Percentiles rank a stretch among this genome's conserved stretches.
These are phyloP conservation scores for Logfia minima DNA, from an alignment of 129 eudicot genomes.

Conservation along the genomic window DNA sequence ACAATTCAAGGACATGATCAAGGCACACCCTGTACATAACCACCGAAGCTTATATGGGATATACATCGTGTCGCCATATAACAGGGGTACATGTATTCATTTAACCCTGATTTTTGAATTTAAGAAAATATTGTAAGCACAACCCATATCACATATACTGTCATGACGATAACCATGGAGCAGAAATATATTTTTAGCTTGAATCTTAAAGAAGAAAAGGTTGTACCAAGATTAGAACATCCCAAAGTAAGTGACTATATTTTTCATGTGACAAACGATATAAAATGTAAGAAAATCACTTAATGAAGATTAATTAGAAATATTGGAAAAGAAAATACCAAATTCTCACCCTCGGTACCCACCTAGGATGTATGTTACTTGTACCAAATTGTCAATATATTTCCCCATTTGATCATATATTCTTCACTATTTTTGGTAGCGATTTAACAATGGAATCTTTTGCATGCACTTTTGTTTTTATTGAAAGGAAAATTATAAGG, in stretches of 20 bases:
- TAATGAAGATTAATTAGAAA: background rate
- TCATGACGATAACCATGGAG: constrained; percentile 12
- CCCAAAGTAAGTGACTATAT: constrained; percentile 2
- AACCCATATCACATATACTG: background rate
- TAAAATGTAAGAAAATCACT: background rate
- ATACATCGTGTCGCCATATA: background rate
- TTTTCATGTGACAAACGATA: background rate
- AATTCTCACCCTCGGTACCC: background rate
- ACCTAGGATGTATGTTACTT: background rate
- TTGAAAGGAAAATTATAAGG: background rate
- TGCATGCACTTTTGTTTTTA: constrained; percentile 3
- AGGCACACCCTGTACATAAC: background rate
- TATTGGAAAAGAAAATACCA: background rate
- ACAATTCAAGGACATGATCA: background rate
- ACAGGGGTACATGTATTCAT: background rate
- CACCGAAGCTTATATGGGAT: background rate
- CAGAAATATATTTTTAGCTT: background rate
- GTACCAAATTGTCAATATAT: background rate
- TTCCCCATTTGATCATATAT: constrained; percentile 8
- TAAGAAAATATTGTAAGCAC: background rate
- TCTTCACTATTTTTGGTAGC: background rate
- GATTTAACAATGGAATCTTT: constrained; percentile 7
- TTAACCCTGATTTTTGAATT: background rate
- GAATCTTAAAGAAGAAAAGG: background rate
- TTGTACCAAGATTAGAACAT: background rate